Evolutionary conservation across 345 rosid species (phyloP).

Genomic region (Excoecaria agallocha): DNA sequence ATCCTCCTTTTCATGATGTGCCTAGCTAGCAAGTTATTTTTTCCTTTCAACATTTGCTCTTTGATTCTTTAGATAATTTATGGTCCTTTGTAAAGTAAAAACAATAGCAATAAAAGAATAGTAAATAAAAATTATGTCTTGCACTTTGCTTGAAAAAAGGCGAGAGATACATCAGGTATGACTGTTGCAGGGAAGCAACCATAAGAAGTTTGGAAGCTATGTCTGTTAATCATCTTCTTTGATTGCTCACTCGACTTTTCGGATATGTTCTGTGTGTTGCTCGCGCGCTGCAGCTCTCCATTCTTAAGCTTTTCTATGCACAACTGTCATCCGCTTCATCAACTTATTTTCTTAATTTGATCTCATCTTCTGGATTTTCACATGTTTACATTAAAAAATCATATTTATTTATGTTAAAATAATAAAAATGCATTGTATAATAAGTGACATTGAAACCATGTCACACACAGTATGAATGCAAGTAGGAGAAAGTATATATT

Average conservation of each 20-base stretch:
- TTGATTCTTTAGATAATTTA: too few relatives aligned
- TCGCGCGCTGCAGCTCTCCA: conserved; percentile 65
- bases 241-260: conserved; percentile 43
- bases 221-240: conserved; percentile 41
- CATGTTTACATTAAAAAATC: conserved; percentile 30
- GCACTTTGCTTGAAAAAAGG: background rate
- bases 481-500: background rate
- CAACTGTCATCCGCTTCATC: conserved; percentile 82
- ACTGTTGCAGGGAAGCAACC: conserved; percentile 72
- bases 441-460: too few relatives aligned
- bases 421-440: too few relatives aligned
- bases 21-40: too few relatives aligned
- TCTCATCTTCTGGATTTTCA: conserved; percentile 89
- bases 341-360: conserved; percentile 75
- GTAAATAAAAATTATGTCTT: background rate
- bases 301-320: conserved; percentile 73
- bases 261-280: conserved; percentile 62
- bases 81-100: too few relatives aligned
- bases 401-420: too few relatives aligned
- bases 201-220: conserved; percentile 40
- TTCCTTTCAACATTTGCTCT: too few relatives aligned
- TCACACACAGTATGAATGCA: background rate
- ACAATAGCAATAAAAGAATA: too few relatives aligned
- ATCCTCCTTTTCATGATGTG: too few relatives aligned
- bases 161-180: conserved; percentile 17